phyloP scores from a whole-genome alignment of 2,329 filamentous ascomycete genomes.

The Colletotrichum sp. region DNA sequence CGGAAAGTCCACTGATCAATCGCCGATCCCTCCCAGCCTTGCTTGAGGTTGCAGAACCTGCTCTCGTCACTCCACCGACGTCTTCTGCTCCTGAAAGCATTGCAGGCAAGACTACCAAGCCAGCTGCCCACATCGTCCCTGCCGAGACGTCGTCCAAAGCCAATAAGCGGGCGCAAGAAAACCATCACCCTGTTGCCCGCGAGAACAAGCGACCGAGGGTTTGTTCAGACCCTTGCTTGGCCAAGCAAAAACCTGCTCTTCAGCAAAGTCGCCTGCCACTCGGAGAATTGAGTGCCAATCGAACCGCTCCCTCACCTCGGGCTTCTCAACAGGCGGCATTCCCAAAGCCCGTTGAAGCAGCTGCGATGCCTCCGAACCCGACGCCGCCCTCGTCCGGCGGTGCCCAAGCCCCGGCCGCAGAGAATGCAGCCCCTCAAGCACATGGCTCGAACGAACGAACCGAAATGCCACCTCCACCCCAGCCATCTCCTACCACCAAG shows the following conservation, averaged over 20 bases:
- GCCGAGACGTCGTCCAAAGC: background rate
- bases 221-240: background rate
- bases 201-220: background rate
- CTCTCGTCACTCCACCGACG: constrained; percentile 17
- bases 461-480: background rate
- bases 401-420: background rate
- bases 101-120: background rate
- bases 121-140: background rate
- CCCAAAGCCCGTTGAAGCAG: background rate
- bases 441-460: background rate
- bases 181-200: background rate
- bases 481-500: background rate
- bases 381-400: background rate
- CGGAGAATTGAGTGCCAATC: constrained; percentile 26
- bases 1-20: background rate
- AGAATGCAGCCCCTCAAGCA: background rate
- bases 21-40: background rate
- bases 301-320: background rate
- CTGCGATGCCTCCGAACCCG: background rate
- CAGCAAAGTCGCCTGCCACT: constrained; percentile 24
- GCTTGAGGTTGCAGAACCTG: background rate
- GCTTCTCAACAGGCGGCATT: background rate
- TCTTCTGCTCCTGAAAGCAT: constrained; percentile 9
- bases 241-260: background rate
- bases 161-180: background rate